Conservation (phyloP, 106 monocot species). For the Dendrobium huoshanense region DNA sequence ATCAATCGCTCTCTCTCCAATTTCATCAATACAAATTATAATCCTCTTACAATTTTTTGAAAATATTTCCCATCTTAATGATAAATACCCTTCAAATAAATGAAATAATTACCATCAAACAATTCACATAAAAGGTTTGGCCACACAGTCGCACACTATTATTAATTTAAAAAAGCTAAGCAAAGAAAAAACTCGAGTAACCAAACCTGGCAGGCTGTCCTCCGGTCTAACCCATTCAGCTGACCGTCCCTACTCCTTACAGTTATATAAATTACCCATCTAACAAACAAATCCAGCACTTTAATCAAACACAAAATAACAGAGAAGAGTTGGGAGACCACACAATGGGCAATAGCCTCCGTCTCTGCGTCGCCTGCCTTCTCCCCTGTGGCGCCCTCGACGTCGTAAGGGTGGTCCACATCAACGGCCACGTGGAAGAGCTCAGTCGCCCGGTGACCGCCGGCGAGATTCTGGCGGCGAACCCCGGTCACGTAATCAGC, state of each 20-base stretch:
- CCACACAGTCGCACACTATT: not conserved
- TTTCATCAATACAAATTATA: too few species aligned
- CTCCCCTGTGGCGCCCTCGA: constrained; percentile 54
- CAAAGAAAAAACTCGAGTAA: not conserved
- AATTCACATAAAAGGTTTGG: not conserved
- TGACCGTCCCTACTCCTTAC: not conserved
- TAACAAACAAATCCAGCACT: not conserved
- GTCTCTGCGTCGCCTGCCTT: constrained; percentile 44
- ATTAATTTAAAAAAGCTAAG: not conserved
- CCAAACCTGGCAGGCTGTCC: not conserved
- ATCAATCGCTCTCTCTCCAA: too few species aligned
- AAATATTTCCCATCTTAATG: not conserved
- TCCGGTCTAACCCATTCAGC: not conserved
- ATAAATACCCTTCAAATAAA: not conserved
- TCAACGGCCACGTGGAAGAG: constrained; percentile 43
- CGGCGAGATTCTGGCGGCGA: constrained; percentile 33
- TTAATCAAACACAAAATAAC: not conserved
- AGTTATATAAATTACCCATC: not conserved
- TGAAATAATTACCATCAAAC: not conserved
- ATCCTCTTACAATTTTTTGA: not conserved
- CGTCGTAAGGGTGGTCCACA: constrained; percentile 47
- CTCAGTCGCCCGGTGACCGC: constrained; percentile 35
- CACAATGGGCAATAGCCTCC: constrained; percentile 52
- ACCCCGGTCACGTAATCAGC: constrained; percentile 45
- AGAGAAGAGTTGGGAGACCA: not conserved